Evolutionary conservation across 441 rosid species (phyloP).

Genomic region (Gossypium aridum): DNA sequence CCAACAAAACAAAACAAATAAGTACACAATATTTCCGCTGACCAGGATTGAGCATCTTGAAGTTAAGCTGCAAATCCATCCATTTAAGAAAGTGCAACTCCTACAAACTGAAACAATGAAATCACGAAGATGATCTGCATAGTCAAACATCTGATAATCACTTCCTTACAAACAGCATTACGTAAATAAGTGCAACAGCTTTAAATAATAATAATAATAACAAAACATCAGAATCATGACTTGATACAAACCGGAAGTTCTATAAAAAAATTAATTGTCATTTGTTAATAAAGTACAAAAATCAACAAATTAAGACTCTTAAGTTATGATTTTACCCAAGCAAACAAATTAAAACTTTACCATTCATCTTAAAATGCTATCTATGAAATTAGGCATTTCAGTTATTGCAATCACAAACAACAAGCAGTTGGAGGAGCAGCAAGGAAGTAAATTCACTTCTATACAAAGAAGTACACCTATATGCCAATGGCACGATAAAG

Average conservation of each 20-base stretch:
- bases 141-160: conserved; percentile 10
- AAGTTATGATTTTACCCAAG: neutral
- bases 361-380: neutral
- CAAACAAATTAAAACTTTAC: neutral
- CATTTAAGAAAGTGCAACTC: conserved; percentile 15
- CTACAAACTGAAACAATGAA: conserved; percentile 20
- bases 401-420: neutral
- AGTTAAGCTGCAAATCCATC: conserved; percentile 22
- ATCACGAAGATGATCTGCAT: conserved; percentile 15
- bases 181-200: neutral
- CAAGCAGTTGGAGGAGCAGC: neutral
- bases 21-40: conserved; percentile 12
- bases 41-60: conserved; percentile 20
- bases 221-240: neutral
- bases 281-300: neutral
- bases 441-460: neutral
- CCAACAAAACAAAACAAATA: neutral
- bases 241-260: neutral
- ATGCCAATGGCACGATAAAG: neutral
- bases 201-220: neutral
- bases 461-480: neutral
- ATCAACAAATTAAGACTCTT: neutral
- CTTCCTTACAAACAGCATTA: conserved; percentile 13
- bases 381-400: neutral
- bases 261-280: neutral